Conservation (phyloP, 2,329 filamentous ascomycete species). For the Sordariomycetes sp. region DNA sequence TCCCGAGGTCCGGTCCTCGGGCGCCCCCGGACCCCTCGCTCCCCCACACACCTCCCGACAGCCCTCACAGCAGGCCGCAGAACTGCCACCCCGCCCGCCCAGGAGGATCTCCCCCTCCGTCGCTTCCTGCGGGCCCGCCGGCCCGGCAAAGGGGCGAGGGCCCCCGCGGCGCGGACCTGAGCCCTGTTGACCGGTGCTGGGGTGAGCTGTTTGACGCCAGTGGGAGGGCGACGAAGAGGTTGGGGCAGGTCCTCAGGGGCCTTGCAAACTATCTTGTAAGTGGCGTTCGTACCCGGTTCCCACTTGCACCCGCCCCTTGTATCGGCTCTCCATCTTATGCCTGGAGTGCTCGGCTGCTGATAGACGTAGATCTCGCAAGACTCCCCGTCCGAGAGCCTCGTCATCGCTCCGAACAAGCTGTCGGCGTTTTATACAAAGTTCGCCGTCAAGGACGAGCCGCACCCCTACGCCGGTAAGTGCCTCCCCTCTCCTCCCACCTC, state of each 20-base stretch:
- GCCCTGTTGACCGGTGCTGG: constrained; percentile 60
- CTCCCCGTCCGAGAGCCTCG: constrained; percentile 25
- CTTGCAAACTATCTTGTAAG: constrained; percentile 62
- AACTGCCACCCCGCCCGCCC: background rate
- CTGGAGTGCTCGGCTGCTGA: background rate
- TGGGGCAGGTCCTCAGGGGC: constrained; percentile 59
- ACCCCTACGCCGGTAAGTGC: constrained; percentile 52
- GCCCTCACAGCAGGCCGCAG: background rate
- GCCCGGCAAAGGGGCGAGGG: background rate
- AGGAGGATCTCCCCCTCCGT: background rate
- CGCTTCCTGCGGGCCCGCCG: background rate
- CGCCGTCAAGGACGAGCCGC: constrained; percentile 47
- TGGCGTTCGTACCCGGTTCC: too few species aligned
- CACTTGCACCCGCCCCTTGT: too few species aligned
- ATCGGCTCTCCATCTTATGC: background rate
- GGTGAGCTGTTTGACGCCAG: constrained; percentile 57
- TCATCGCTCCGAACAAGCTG: constrained; percentile 67
- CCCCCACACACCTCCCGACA: background rate
- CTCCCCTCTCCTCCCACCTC: background rate
- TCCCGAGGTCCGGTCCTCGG: background rate
- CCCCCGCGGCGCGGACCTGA: constrained; percentile 7
- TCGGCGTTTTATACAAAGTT: constrained; percentile 59
- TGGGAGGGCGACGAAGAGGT: constrained; percentile 51
- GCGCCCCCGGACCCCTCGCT: background rate
- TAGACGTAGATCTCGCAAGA: constrained; percentile 1